Percentiles rank a stretch among this genome's conserved stretches.
phyloP scores from a whole-genome alignment of 495 filamentous ascomycete genomes.

The Penicillium paradoxum region DNA sequence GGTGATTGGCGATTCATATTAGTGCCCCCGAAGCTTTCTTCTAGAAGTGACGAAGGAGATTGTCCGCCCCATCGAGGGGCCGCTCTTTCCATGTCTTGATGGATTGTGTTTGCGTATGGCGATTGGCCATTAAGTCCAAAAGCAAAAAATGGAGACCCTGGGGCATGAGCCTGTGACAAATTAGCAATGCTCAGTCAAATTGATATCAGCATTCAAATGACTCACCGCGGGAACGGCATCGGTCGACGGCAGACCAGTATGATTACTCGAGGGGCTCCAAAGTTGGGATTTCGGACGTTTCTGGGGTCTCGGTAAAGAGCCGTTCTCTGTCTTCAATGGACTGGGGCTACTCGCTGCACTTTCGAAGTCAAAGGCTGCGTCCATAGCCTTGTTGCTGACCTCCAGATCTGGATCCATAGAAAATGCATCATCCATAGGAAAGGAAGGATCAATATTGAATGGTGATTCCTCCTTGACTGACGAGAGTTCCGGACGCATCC shows the following conservation, averaged over 20 bases:
- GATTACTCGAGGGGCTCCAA: conserved; percentile 23
- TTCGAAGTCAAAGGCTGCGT: conserved; percentile 64
- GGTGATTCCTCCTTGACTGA: conserved; percentile 38
- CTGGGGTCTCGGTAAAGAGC: conserved; percentile 19
- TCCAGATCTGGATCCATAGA: conserved; percentile 43
- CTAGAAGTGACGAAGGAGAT: conserved; percentile 50
- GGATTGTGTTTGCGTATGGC: conserved; percentile 36
- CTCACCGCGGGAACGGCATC: conserved; percentile 32
- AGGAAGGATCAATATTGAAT: conserved; percentile 37
- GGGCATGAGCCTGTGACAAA: conserved; percentile 17
- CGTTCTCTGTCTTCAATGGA: conserved; percentile 38
- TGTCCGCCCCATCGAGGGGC: conserved; percentile 44
- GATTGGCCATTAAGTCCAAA: conserved; percentile 46
- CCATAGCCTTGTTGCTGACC: conserved; percentile 58
- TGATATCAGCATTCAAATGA: background rate
- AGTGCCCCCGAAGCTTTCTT: conserved; percentile 43
- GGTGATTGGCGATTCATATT: conserved; percentile 41
- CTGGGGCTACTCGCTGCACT: conserved; percentile 64
- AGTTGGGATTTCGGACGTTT: conserved; percentile 25
- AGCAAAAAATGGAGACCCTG: conserved; percentile 30
- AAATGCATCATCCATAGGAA: conserved; percentile 30
- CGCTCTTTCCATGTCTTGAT: conserved; percentile 41
- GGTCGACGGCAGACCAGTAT: conserved; percentile 7
- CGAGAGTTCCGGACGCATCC: conserved; percentile 38
- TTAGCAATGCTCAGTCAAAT: conserved; percentile 1